phyloP scores from a whole-genome alignment of 129 eudicot species.

The Lactuca sativa region DNA sequence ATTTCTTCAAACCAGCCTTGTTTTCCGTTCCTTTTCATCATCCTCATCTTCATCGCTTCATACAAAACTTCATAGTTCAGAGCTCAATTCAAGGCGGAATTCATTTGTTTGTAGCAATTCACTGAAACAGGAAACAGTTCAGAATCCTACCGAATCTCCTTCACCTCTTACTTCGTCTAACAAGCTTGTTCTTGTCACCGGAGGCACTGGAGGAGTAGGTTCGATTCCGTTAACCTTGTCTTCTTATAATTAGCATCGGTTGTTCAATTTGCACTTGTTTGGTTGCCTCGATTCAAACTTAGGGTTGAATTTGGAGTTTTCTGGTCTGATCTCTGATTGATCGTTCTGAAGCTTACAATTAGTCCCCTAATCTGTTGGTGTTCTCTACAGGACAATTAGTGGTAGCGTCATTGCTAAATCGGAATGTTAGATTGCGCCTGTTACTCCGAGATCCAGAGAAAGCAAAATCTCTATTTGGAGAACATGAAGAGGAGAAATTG shows the following conservation, averaged over 20 bases:
- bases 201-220: conserved; percentile 97
- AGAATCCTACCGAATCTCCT: conserved; percentile 23
- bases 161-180: conserved; percentile 39
- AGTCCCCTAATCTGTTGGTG: conserved; percentile 4
- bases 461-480: conserved; percentile 78
- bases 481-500: conserved; percentile 72
- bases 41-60: conserved; percentile 11
- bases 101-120: conserved; percentile 40
- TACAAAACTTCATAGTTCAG: conserved; percentile 16
- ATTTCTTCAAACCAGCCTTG: conserved; percentile 21
- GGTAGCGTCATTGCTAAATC: conserved; percentile 77
- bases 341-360: not conserved
- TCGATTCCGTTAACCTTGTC: not conserved
- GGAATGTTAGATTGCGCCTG: conserved; percentile 67
- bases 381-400: conserved; percentile 70
- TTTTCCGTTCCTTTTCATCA: conserved; percentile 19
- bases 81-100: conserved; percentile 13
- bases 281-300: not conserved
- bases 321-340: not conserved
- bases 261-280: not conserved
- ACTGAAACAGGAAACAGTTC: conserved; percentile 49
- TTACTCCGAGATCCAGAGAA: conserved; percentile 82
- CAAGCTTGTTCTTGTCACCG: conserved; percentile 80
- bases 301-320: not conserved
- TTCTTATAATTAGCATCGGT: not conserved